Evolutionary conservation across 2,329 filamentous ascomycete species (phyloP), one percentile per base, ranked within the genome.

Genomic region (Huntiella moniliformis): DNA sequence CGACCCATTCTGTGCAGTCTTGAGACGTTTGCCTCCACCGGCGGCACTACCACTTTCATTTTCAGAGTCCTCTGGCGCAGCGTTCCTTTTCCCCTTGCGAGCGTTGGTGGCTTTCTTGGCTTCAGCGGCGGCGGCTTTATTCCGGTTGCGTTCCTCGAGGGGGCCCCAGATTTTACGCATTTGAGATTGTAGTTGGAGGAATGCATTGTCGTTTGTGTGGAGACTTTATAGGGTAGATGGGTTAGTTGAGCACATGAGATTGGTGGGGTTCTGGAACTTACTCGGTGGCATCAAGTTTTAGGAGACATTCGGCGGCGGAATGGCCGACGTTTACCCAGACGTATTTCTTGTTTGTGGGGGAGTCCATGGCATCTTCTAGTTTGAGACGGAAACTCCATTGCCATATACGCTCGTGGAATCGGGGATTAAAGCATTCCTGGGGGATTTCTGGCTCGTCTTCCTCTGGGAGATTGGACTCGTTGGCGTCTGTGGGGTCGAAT

Each of bases 151-250:
- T 56, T 93, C 84, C 56, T 87, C 77, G 1, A 95, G 65, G 50
- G 94, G 74, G 1, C 88, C 88, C 87, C 88, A 96, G 1, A 95
- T 66, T 33, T 74, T 63, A 56, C 79, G 88, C 46, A 95, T 65
- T 53, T 72, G 77, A 53, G 92, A 74, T 43, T 74, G 71, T 4
- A 95, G 61, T 5, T 58, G 51, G 3, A 54, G 57, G 1, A 91
- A 62, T 1, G 61, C 55, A 0, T 58, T 44, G 2, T 60, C 53
- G 38, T 80, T 63, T n/a, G 60, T 56, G 15, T 67, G 69, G 32
- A 94, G 67, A 58, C 51, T 51, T 18, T 7, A 76, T 11, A 75
- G 38, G 15, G 12, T 8, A 28, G 22, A 8, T 10, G 28, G 22
- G 15, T 50, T 47, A 51, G 36, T 32, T 22, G 38, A 18, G 34